Base-by-base conservation (phyloP, 139 green algal species). In the Micractinium conductrix region DNA sequence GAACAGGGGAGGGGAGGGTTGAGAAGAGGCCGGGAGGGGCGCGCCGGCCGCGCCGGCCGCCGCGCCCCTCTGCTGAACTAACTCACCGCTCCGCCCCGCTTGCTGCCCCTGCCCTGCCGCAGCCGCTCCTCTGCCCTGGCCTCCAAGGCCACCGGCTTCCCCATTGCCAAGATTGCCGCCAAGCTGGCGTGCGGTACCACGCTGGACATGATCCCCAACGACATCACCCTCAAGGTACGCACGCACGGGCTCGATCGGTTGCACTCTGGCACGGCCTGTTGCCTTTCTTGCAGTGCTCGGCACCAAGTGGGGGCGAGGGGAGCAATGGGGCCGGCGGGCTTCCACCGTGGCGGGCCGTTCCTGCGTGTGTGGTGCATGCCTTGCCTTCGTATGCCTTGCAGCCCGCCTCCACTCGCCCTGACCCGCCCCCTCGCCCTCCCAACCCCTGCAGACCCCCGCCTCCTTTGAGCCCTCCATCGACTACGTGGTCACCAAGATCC, bases 381-480 rank as follows among this genome's bases (percentile, higher is more conserved):
- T n/a, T n/a, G n/a, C n/a, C n/a, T n/a, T n/a, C n/a, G n/a, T n/a
- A n/a, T n/a, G n/a, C n/a, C n/a, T n/a, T n/a, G n/a, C n/a, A n/a
- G n/a, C n/a, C n/a, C n/a, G n/a, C n/a, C n/a, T n/a, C n/a, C n/a
- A n/a, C n/a, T n/a, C n/a, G n/a, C n/a, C n/a, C n/a, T n/a, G n/a
- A n/a, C n/a, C n/a, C n/a, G n/a, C n/a, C n/a, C n/a, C n/a, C n/a
- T n/a, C n/a, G n/a, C n/a, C n/a, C n/a, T n/a, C n/a, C n/a, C n/a
- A n/a, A n/a, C n/a, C n/a, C n/a, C n/a, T n/a, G n/a, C n/a, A n/a
- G 90, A 99, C 97, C 3, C 97, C 97, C 42, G 97, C 97, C 22
- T 98, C 93, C 53, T 99, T 99, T 89, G 97, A 99, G 94, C 97
- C 97, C 43, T 98, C 95, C 70, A 99, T 99, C 78, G 97, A 99